Base-by-base conservation (phyloP, 2,329 filamentous ascomycete genomes). In the Neonectria magnoliae region DNA sequence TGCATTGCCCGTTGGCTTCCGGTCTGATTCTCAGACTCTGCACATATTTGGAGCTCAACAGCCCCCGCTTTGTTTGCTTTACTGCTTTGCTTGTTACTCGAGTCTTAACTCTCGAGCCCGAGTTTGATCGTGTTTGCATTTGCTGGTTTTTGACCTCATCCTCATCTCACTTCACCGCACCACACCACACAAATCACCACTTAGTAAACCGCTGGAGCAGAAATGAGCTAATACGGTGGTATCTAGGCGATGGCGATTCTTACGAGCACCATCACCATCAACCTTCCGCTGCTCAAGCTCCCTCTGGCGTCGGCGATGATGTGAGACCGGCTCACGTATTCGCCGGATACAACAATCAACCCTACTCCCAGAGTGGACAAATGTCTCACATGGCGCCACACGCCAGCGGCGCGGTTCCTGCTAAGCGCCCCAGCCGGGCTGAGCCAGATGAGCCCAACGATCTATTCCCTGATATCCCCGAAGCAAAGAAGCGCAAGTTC, bases 401-500 rank as follows among this genome's bases (percentile, higher is more conserved):
- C 69, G 73, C 76, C 65, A 73, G 75, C 60, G 73, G 75, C 61
- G 79, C 73, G 68, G 80, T 79, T 66, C 77, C 76, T 60, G 78
- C 74, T 51, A 78, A 76, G 60, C 78, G 73, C 71, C 75, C 78
- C 60, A 76, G 75, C 66, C 76, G 74, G 53, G 80, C 86, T 69
- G 83, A 86, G 64, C 83, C 85, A 66, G 84, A 90, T 73, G 86
- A 88, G 66, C 82, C 91, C 57, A 87, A 89, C 16, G 89, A 90
- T 53, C 87, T 98, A 48, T 98, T 98, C 78, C 93, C 93, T 53
- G 91, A 96, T 70, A 87, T 97, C 57, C 94, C 94, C 1, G 93
- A 96, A 74, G 90, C 91, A 57, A 97, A 97, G 82, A 93, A 93
- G 75, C 91, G 95, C 76, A 98, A 98, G 80, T 98, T 98, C 79